A percentile compares a stretch with the other conserved stretches of the same genome.
Evolutionary conservation across 2,329 filamentous ascomycete species (phyloP).

Genomic region (Metarhizium humberi): DNA sequence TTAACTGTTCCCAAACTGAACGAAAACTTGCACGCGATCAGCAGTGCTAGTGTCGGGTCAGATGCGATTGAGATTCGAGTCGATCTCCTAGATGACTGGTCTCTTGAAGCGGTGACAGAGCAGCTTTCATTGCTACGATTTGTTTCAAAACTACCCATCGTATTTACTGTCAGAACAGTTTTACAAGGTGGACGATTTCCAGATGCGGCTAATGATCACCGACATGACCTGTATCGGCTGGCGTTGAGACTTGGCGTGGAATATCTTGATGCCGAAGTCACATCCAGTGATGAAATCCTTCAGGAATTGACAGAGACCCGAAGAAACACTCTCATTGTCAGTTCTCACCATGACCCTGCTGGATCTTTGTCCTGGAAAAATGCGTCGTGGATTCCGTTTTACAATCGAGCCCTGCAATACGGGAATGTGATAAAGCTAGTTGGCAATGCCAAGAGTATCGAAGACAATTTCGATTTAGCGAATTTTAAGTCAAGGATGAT

Average conservation of each 20-base stretch:
- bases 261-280: conserved; percentile 89
- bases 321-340: conserved; percentile 74
- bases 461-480: conserved; percentile 80
- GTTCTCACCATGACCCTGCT: conserved; percentile 86
- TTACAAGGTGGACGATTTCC: conserved; percentile 85
- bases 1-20: conserved; percentile 72
- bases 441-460: conserved; percentile 63
- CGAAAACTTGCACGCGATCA: conserved; percentile 53
- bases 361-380: conserved; percentile 79
- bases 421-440: conserved; percentile 94
- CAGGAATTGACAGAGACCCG: conserved; percentile 56
- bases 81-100: conserved; percentile 72
- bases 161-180: conserved; percentile 83
- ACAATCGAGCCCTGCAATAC: conserved; percentile 81
- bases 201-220: conserved; percentile 62
- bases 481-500: conserved; percentile 73
- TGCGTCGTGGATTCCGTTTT: conserved; percentile 83
- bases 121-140: conserved; percentile 75
- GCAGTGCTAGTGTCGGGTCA: conserved; percentile 68
- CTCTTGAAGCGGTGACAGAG: conserved; percentile 66
- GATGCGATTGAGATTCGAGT: conserved; percentile 94
- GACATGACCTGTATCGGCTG: conserved; percentile 64
- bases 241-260: conserved; percentile 81
- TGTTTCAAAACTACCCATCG: conserved; percentile 64
- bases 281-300: conserved; percentile 69